Conservation (phyloP, 2,329 filamentous ascomycete genomes). For the Colletotrichum spaethianum region DNA sequence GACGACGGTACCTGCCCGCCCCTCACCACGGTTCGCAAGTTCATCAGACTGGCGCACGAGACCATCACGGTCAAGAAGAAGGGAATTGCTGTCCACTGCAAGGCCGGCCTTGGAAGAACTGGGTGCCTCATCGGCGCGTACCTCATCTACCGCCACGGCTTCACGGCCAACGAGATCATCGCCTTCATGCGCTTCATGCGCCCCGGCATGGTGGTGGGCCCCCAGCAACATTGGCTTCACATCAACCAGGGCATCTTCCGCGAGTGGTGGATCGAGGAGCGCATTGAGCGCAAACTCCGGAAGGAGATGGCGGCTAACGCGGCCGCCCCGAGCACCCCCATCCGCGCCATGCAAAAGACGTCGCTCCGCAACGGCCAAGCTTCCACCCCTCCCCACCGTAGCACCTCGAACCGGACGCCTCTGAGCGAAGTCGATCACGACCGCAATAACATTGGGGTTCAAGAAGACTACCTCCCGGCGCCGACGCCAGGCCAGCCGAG, state of each 20-base stretch:
- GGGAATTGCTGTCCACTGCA: constrained; percentile 98
- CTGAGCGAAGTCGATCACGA: constrained; percentile 96
- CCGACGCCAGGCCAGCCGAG: constrained; percentile 96
- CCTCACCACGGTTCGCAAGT: constrained; percentile 89
- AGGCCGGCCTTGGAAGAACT: constrained; percentile 94
- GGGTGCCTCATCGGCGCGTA: constrained; percentile 98
- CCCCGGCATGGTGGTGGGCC: constrained; percentile 98
- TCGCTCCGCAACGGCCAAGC: constrained; percentile 75
- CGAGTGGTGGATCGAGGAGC: constrained; percentile 98
- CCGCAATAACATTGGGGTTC: constrained; percentile 73
- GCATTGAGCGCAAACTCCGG: constrained; percentile 77
- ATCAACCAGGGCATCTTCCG: constrained; percentile 96
- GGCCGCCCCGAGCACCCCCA: constrained; percentile 71
- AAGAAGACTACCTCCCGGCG: constrained; percentile 93
- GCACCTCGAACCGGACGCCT: constrained; percentile 81
- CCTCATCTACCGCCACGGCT: constrained; percentile 96
- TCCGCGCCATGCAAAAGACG: constrained; percentile 73
- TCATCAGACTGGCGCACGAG: constrained; percentile 94
- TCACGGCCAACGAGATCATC: constrained; percentile 97
- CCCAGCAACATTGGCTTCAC: constrained; percentile 98
- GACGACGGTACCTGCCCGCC: constrained; percentile 97
- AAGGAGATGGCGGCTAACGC: constrained; percentile 70
- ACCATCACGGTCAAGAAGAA: constrained; percentile 93
- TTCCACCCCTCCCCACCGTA: constrained; percentile 86
- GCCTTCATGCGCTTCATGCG: constrained; percentile 99